Evolutionary conservation across 192 early-diverging fungal genomes (phyloP).

Genomic region (Entomortierella parvispora): DNA sequence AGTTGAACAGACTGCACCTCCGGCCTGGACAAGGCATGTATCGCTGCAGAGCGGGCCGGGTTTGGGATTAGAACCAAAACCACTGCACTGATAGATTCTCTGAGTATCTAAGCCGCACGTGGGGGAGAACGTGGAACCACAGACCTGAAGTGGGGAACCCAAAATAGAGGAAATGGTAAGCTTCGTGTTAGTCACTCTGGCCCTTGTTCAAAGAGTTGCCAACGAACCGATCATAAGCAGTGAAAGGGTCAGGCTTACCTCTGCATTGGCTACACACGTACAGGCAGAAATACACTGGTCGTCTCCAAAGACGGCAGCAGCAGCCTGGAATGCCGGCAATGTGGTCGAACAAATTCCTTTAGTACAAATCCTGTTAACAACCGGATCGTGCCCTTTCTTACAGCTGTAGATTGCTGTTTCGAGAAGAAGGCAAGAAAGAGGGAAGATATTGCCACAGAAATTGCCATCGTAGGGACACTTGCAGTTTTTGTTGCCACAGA

Average conservation of each 20-base stretch:
- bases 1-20: neutral
- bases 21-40: neutral
- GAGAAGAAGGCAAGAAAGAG: neutral
- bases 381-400: neutral
- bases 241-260: neutral
- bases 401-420: neutral
- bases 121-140: neutral
- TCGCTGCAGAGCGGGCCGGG: neutral
- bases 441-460: constrained; percentile 6
- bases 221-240: neutral
- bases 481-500: neutral
- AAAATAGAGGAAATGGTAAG: neutral
- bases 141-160: neutral
- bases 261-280: neutral
- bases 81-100: neutral
- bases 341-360: neutral
- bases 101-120: neutral
- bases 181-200: too few relatives aligned
- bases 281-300: neutral
- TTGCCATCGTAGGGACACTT: constrained; percentile 1
- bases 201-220: too few relatives aligned
- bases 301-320: neutral
- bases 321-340: neutral
- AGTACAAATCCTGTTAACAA: neutral
- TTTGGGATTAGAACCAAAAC: neutral